Evolutionary conservation across 768 basidiomycete species (phyloP), one percentile per base, ranked within the genome.

Genomic region (Suillus bovinus): DNA sequence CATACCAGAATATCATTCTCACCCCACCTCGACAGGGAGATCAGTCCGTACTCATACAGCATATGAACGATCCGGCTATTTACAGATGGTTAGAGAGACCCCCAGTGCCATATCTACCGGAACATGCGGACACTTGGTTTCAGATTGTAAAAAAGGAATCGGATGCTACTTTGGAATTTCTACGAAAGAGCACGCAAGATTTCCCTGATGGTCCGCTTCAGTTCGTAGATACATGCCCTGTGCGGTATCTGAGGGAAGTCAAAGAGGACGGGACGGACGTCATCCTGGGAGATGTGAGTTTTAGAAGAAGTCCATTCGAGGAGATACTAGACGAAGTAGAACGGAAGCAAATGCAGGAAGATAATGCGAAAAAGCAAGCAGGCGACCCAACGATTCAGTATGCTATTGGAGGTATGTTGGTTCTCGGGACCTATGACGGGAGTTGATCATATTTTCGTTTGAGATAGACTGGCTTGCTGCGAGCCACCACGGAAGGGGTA

Each of bases 401-500:
- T 86, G 79, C 77, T 14, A 71, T 89, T 36, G 89, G 88, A 65
- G 80, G 89, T 89, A 70, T 14, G 81, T 22, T 36, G 2, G 9
- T 36, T 17, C 16, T 55, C 54, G 17, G 29, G 29, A 29, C 49
- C 27, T 50, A 17, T 29, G 16, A 29, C 46, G 5, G 16, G 9
- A 46, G n/a, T 55, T 17, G 17, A 22, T 54, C 14, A 22, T 17
- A 10, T n/a, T 34, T 29, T 38, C 20, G 24, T 22, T 5, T 38
- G 36, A 4, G 27, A n/a, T 67, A 89, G 89, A 88, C 68, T 89
- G 81, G 64, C 72, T 91, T 46, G 81, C 79, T 6, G 78, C 84
- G 17, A 82, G 81, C 38, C 82, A 88, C 68, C 89, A 90, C 61
- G 80, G 88, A 34, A 79, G 76, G 66, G 89, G 90, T 0, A 90